Percentiles rank a stretch among this genome's conserved stretches.
Conservation (phyloP, 2,329 filamentous ascomycete species). For the Dactylellina cionopaga region DNA sequence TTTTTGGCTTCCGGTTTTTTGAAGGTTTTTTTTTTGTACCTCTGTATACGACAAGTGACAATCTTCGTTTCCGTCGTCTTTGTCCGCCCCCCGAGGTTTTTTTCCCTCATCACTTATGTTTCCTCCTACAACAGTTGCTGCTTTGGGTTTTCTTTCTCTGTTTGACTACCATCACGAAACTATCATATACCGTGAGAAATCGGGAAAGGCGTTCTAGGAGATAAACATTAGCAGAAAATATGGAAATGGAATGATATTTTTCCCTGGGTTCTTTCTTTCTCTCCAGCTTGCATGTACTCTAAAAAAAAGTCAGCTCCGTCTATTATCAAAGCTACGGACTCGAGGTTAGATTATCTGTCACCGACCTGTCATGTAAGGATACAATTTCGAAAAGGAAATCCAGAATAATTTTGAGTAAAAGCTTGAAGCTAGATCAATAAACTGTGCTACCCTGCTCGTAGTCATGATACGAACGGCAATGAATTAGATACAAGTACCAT, state of each 20-base stretch:
- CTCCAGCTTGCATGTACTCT: background rate
- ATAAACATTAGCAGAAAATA: conserved; percentile 31
- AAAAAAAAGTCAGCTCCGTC: too few species aligned
- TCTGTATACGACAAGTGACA: conserved; percentile 47
- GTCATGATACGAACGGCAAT: too few species aligned
- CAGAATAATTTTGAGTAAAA: too few species aligned
- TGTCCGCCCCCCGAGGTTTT: conserved; percentile 7
- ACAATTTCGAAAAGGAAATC: too few species aligned
- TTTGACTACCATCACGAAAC: conserved; percentile 30
- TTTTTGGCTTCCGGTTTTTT: conserved; percentile 26
- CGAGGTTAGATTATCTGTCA: too few species aligned
- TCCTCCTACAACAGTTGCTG: conserved; percentile 34
- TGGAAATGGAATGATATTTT: conserved; percentile 23
- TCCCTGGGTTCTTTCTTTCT: background rate
- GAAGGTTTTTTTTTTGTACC: conserved; percentile 29
- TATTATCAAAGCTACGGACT: too few species aligned
- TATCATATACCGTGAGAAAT: conserved; percentile 36
- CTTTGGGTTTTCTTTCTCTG: conserved; percentile 46
- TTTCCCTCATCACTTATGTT: conserved; percentile 16
- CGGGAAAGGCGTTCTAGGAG: conserved; percentile 47
- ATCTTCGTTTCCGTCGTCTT: conserved; percentile 17
- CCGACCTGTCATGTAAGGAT: too few species aligned
- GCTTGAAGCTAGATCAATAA: too few species aligned
- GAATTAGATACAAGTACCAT: too few species aligned
- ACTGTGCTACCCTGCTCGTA: too few species aligned